Percentiles rank a stretch among this genome's conserved stretches.
These are phyloP conservation scores for Oryza australiensis DNA, from an alignment of 176 grass and related monocot species.

Conservation along the genomic window DNA sequence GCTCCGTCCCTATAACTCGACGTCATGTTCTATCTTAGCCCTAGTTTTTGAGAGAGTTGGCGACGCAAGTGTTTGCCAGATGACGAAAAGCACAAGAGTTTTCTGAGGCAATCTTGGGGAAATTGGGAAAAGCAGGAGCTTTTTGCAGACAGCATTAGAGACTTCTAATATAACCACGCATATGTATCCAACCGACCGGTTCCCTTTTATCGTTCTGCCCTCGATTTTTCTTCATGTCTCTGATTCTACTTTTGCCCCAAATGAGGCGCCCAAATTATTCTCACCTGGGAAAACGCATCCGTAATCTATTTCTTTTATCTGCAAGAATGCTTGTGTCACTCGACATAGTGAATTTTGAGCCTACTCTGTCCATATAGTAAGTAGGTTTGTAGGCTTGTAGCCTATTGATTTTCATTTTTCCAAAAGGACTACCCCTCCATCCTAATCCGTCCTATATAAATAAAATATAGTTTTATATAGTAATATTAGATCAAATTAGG, in stretches of 20 bases:
- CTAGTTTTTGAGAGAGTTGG: slow-evolving; percentile 1
- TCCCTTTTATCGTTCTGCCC: background rate
- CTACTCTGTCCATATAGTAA: too few species aligned
- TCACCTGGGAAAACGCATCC: background rate
- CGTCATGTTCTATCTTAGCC: background rate
- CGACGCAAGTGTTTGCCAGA: background rate
- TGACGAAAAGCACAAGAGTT: background rate
- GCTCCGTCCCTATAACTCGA: background rate
- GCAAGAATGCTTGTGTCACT: background rate
- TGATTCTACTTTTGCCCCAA: background rate
- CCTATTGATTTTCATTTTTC: too few species aligned
- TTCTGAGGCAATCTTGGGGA: background rate
- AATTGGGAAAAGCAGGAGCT: background rate
- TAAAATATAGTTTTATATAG: too few species aligned
- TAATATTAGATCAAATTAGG: too few species aligned
- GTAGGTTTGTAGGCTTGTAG: too few species aligned
- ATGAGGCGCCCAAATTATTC: background rate
- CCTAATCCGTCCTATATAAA: too few species aligned
- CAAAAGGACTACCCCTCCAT: too few species aligned
- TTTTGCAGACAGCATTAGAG: background rate
- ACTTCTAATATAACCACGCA: background rate
- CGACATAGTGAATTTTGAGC: too few species aligned
- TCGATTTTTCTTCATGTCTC: background rate
- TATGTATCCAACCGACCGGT: background rate
- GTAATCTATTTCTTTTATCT: background rate